Evolutionary conservation across 164 flowering plant genomes (phyloP).

Genomic region (Dillenia suffruticosa): DNA sequence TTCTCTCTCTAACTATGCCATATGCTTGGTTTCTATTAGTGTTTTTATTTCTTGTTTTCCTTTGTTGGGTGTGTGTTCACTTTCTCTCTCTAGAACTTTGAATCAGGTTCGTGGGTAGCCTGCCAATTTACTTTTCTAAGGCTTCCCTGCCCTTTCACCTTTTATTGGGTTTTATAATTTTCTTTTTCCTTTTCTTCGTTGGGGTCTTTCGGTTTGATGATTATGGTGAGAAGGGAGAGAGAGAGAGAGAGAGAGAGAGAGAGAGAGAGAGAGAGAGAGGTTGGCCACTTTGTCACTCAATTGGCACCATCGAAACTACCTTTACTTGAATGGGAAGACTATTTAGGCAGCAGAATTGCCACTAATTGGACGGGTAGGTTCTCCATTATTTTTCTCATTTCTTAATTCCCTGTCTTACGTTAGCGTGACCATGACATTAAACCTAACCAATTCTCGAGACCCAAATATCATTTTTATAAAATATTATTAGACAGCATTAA

Average conservation of each 20-base stretch:
- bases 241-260: constrained; percentile 1
- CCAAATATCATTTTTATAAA: not conserved
- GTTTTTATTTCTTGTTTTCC: not conserved
- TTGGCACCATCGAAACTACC: constrained; percentile 37
- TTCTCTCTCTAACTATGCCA: constrained; percentile 12
- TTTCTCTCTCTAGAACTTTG: constrained; percentile 30
- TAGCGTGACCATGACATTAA: not conserved
- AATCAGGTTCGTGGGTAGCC: constrained; percentile 25
- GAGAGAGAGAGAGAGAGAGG: constrained; percentile 8
- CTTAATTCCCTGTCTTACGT: not conserved
- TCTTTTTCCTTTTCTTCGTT: constrained; percentile 16
- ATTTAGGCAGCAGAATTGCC: constrained; percentile 20
- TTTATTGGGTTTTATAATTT: constrained; percentile 7
- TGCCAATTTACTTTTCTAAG: constrained; percentile 10
- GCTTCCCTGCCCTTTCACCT: not conserved
- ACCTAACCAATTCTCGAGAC: not conserved
- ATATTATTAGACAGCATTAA: not conserved
- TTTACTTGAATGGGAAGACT: constrained; percentile 66
- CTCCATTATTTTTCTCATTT: not conserved
- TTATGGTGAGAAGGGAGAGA: constrained; percentile 17
- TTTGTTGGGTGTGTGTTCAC: not conserved
- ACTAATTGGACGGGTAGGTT: constrained; percentile 2
- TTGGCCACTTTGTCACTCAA: constrained; percentile 71
- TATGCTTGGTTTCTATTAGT: constrained; percentile 10
- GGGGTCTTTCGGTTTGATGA: constrained; percentile 24